Percentiles rank a stretch among this genome's conserved stretches.
phyloP scores from a whole-genome alignment of 495 filamentous ascomycete genomes.

The Penicillium fimorum region DNA sequence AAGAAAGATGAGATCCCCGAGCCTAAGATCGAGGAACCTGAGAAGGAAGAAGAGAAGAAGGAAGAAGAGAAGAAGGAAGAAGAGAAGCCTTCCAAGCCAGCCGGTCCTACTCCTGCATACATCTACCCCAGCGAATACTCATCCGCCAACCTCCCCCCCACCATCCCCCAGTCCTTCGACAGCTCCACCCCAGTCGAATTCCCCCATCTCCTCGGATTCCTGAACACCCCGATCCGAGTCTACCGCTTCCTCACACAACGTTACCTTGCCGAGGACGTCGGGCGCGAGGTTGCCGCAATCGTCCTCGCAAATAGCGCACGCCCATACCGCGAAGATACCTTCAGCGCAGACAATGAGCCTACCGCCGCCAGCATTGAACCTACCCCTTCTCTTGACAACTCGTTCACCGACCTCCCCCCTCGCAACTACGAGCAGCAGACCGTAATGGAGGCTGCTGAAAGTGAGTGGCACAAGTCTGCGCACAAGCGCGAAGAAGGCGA shows the following conservation, averaged over 20 bases:
- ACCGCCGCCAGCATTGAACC: conserved; percentile 32
- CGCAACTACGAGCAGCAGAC: conserved; percentile 62
- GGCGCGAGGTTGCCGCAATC: conserved; percentile 81
- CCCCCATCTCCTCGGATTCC: conserved; percentile 90
- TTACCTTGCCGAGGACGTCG: conserved; percentile 78
- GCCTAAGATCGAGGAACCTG: conserved; percentile 32
- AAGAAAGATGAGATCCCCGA: conserved; percentile 17
- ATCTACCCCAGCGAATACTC: conserved; percentile 70
- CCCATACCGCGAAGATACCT: conserved; percentile 37
- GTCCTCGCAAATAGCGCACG: conserved; percentile 66
- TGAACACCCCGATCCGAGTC: conserved; percentile 82
- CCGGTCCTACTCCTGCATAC: conserved; percentile 54
- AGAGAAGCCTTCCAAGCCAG: conserved; percentile 53
- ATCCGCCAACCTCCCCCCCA: conserved; percentile 55
- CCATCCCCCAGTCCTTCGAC: conserved; percentile 58
- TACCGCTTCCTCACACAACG: conserved; percentile 89
- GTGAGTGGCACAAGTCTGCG: conserved; percentile 81
- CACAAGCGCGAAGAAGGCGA: conserved; percentile 59
- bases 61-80: conserved; percentile 43
- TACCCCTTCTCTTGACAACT: conserved; percentile 22
- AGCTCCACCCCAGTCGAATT: conserved; percentile 72
- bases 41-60: conserved; percentile 46
- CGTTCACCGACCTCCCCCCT: conserved; percentile 16
- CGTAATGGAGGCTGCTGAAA: conserved; percentile 74
- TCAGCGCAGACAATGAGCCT: conserved; percentile 26